phyloP scores from a whole-genome alignment of 768 basidiomycete genomes.

The Pisolithus microcarpus region DNA sequence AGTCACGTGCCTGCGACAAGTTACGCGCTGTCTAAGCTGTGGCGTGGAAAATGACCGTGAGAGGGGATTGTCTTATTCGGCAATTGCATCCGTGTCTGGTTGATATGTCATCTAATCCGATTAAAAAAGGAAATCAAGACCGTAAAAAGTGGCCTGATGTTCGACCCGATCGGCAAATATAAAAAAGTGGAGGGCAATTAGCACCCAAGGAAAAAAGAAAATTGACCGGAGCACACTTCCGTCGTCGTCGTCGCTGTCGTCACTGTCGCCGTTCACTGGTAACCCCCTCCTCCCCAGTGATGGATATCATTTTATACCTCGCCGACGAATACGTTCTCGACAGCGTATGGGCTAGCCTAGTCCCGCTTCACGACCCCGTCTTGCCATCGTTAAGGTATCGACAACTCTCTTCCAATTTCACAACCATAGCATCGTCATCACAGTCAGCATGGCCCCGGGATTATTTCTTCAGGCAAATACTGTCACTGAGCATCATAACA shows the following conservation, averaged over 20 bases:
- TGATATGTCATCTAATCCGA: conserved; percentile 7
- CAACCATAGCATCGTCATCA: conserved; percentile 30
- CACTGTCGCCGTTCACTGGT: background rate
- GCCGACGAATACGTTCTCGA: conserved; percentile 73
- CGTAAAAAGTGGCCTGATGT: conserved; percentile 29
- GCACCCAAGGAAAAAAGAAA: too few relatives aligned
- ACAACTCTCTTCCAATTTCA: conserved; percentile 31
- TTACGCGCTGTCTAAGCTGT: background rate
- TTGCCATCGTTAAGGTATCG: conserved; percentile 29
- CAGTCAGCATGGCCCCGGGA: conserved; percentile 82
- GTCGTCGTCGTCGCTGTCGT: background rate
- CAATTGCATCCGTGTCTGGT: background rate
- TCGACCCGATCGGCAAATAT: conserved; percentile 3
- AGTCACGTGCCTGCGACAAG: conserved; percentile 11
- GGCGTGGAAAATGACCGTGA: background rate
- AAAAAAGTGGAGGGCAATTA: too few relatives aligned
- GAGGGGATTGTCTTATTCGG: background rate
- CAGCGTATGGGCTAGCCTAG: conserved; percentile 63
- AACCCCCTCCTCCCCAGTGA: conserved; percentile 21
- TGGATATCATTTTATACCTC: conserved; percentile 74
- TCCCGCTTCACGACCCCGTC: conserved; percentile 50
- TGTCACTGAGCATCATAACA: conserved; percentile 68
- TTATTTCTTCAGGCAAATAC: conserved; percentile 67
- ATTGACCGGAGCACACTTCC: too few relatives aligned
- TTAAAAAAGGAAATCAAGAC: background rate